phyloP scores from a whole-genome alignment of 2,329 filamentous ascomycete genomes.

The Cytospora piceae region DNA sequence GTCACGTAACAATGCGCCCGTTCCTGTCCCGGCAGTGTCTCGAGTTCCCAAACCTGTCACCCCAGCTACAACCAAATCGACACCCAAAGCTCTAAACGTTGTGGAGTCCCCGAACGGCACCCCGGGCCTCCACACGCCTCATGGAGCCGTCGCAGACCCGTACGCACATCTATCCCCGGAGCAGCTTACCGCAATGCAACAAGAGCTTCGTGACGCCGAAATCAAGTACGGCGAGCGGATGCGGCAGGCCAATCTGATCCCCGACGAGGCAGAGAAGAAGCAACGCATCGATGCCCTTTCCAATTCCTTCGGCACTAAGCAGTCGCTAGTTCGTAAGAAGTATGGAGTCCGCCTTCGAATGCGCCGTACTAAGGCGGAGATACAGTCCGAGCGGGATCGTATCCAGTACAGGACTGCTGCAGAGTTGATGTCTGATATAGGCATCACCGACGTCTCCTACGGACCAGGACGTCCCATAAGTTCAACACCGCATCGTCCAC shows the following conservation, averaged over 20 bases:
- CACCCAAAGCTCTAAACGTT: not conserved
- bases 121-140: not conserved
- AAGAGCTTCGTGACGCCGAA: slow-evolving; percentile 45
- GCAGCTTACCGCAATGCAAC: slow-evolving; percentile 38
- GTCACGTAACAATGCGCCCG: not conserved
- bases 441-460: slow-evolving; percentile 3
- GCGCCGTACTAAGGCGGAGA: slow-evolving; percentile 51
- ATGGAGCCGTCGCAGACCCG: slow-evolving; percentile 39
- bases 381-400: slow-evolving; percentile 49
- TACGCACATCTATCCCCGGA: slow-evolving; percentile 49
- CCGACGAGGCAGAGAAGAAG: slow-evolving; percentile 40
- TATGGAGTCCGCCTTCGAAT: slow-evolving; percentile 59
- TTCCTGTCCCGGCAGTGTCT: slow-evolving; percentile 24
- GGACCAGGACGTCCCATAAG: slow-evolving; percentile 1
- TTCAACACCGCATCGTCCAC: not conserved
- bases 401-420: slow-evolving; percentile 38
- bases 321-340: slow-evolving; percentile 60
- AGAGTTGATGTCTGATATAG: slow-evolving; percentile 20
- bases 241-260: slow-evolving; percentile 45
- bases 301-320: slow-evolving; percentile 59
- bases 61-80: not conserved
- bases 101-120: not conserved
- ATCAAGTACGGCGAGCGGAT: slow-evolving; percentile 47
- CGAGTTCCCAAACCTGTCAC: slow-evolving; percentile 28
- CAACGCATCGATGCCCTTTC: slow-evolving; percentile 47